Percentiles rank a stretch among this genome's conserved stretches.
Conservation (phyloP, 73 alveolate genomes). For the Diophrys sp. region DNA sequence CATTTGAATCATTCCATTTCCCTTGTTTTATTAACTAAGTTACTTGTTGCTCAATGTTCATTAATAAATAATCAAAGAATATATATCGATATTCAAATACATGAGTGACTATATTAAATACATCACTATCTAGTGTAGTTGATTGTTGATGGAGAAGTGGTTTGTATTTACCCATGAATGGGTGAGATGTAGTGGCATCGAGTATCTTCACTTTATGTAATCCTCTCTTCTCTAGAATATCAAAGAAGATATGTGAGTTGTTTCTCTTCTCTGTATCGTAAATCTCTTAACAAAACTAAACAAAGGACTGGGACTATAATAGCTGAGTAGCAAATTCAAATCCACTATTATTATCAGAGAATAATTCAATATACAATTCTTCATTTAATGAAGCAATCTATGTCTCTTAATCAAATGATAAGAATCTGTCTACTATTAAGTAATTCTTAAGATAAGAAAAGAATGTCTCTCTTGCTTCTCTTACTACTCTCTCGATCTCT, state of each 20-base stretch:
- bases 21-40: background rate
- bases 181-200: no score
- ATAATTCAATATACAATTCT: background rate
- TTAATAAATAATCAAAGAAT: background rate
- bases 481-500: no score
- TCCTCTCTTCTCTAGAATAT: background rate
- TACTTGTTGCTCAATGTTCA: background rate
- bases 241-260: background rate
- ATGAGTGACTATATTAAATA: no score
- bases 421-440: background rate
- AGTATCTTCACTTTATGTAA: background rate
- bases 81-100: background rate
- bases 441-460: conserved; percentile 18
- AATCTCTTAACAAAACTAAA: background rate
- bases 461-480: conserved; percentile 31
- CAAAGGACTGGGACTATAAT: background rate
- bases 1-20: background rate
- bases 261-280: background rate
- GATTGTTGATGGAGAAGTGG: no score
- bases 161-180: no score
- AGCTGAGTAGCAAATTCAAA: background rate
- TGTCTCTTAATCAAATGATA: background rate
- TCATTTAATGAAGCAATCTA: background rate
- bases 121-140: no score
- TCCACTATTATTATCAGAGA: background rate